Evolutionary conservation across 2,329 filamentous ascomycete genomes (phyloP).

Genomic region (Fusarium sp.): DNA sequence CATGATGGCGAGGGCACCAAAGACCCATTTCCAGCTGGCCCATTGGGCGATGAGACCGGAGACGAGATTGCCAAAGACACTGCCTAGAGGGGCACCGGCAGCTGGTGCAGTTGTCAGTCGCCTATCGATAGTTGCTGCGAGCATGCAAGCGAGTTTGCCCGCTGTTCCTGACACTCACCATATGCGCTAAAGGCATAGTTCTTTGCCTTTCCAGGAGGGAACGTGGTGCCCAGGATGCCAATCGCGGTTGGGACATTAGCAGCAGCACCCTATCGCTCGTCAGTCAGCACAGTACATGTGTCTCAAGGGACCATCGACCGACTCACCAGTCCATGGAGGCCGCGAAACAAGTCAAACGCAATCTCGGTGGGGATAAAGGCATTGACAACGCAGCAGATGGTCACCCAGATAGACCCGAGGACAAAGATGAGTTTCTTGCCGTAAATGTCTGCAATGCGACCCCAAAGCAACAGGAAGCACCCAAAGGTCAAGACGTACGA

Average conservation of each 20-base stretch:
- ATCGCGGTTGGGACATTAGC: conserved; percentile 76
- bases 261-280: conserved; percentile 62
- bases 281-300: conserved; percentile 5
- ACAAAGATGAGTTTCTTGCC: conserved; percentile 73
- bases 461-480: conserved; percentile 74
- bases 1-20: conserved; percentile 70
- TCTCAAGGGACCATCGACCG: background rate
- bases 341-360: conserved; percentile 72
- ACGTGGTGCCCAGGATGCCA: conserved; percentile 73
- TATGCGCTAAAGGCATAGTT: conserved; percentile 76
- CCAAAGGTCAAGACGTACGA: conserved; percentile 72
- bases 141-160: too few species aligned
- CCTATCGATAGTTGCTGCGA: too few species aligned
- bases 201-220: conserved; percentile 72
- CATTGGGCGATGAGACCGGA: conserved; percentile 71
- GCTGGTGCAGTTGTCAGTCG: conserved; percentile 51
- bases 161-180: conserved; percentile 48
- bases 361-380: conserved; percentile 74
- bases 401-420: conserved; percentile 69
- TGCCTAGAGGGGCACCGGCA: conserved; percentile 71
- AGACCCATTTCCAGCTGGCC: conserved; percentile 72
- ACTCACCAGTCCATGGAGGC: conserved; percentile 67
- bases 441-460: conserved; percentile 72
- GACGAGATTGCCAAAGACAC: conserved; percentile 70
- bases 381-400: conserved; percentile 65